Conservation (phyloP, 1,139 yeast species). For the Scheffersomyces lignicola region DNA sequence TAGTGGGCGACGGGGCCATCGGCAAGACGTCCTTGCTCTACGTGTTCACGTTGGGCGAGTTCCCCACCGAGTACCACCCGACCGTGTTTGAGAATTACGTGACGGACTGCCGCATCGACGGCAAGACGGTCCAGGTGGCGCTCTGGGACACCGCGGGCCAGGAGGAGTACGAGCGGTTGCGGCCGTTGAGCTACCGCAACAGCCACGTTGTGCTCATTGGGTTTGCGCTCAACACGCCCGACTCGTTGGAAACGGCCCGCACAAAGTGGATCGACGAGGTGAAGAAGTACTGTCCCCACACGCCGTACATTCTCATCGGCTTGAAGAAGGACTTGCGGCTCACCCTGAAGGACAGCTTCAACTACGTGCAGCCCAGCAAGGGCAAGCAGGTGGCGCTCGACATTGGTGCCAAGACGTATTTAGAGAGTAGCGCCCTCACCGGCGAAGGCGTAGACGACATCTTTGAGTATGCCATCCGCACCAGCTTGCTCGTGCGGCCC, state of each 20-base stretch:
- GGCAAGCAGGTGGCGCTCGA: constrained; percentile 62
- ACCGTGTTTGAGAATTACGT: constrained; percentile 95
- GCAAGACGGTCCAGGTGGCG: constrained; percentile 84
- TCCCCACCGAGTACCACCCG: constrained; percentile 84
- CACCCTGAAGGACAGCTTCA: constrained; percentile 26
- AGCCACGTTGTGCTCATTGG: constrained; percentile 74
- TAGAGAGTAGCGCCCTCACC: constrained; percentile 75
- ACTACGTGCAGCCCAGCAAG: constrained; percentile 51
- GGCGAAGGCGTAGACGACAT: constrained; percentile 85
- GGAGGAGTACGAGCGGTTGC: constrained; percentile 78
- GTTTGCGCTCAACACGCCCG: constrained; percentile 69
- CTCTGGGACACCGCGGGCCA: constrained; percentile 98
- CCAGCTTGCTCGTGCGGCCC: constrained; percentile 49
- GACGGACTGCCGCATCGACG: constrained; percentile 90
- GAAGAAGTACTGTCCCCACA: constrained; percentile 62
- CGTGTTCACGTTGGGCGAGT: constrained; percentile 87
- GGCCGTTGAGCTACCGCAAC: constrained; percentile 83
- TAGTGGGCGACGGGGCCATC: constrained; percentile 95
- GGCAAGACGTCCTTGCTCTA: constrained; percentile 91
- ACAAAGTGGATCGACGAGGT: constrained; percentile 77
- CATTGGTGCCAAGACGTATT: constrained; percentile 67
- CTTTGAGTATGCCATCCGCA: constrained; percentile 73
- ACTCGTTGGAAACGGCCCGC: constrained; percentile 66
- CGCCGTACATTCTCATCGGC: constrained; percentile 67
- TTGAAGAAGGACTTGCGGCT: constrained; percentile 65